A percentile compares a stretch with the other conserved stretches of the same genome.
Conservation (phyloP, 1,284 basidiomycete genomes). For the Ustilago curta region DNA sequence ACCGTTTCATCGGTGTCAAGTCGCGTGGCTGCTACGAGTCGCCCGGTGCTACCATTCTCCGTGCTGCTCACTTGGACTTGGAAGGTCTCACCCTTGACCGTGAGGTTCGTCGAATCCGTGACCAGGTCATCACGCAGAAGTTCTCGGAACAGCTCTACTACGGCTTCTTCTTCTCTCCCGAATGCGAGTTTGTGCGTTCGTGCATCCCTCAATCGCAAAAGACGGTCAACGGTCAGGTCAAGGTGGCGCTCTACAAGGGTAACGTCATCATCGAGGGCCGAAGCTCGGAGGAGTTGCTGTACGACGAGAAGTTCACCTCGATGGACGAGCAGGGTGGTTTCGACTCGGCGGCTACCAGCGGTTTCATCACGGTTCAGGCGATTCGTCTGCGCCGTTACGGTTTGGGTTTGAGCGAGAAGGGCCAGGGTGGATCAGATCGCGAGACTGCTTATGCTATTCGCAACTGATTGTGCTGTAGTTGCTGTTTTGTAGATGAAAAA, state of each 20-base stretch:
- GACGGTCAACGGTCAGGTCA: conserved; percentile 93
- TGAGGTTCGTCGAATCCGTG: conserved; percentile 92
- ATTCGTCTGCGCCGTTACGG: conserved; percentile 67
- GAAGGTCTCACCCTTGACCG: conserved; percentile 97
- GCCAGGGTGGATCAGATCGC: conserved; percentile 58
- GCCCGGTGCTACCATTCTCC: conserved; percentile 94
- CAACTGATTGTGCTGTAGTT: conserved; percentile 19
- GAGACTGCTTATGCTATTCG: conserved; percentile 62
- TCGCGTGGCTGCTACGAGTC: conserved; percentile 98
- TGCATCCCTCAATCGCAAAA: conserved; percentile 90
- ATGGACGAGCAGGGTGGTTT: conserved; percentile 99
- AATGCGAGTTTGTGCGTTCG: conserved; percentile 82
- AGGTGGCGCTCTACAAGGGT: conserved; percentile 93
- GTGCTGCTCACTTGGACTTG: conserved; percentile 93
- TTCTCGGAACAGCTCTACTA: conserved; percentile 95
- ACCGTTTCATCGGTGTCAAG: conserved; percentile 99
- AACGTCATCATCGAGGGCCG: conserved; percentile 95
- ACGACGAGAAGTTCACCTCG: conserved; percentile 95
- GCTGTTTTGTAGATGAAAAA: neutral
- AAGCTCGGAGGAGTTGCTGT: conserved; percentile 86
- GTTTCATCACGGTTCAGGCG: conserved; percentile 67
- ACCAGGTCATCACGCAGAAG: conserved; percentile 92
- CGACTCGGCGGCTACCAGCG: conserved; percentile 72
- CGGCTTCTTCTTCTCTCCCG: conserved; percentile 92
- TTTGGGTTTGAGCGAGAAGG: conserved; percentile 57